Percentiles rank a stretch among this genome's conserved stretches.
phyloP scores from a whole-genome alignment of 2,329 filamentous ascomycete species.

The Pyrenochaeta sp. region DNA sequence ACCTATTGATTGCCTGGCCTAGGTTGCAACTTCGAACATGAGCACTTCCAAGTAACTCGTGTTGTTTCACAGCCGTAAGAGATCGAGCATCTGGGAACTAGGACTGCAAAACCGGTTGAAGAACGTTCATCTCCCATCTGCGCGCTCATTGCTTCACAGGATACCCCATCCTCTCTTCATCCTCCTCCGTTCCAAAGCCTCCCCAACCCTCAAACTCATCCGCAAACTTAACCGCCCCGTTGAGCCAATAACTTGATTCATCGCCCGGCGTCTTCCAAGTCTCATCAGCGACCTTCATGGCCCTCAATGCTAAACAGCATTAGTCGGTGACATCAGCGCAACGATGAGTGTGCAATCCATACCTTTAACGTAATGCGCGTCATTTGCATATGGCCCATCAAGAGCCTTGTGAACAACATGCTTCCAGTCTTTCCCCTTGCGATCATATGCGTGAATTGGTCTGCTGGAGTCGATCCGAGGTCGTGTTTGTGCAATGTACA shows the following conservation, averaged over 20 bases:
- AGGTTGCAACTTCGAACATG: not conserved
- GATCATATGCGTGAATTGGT: slow-evolving; percentile 65
- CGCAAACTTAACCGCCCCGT: slow-evolving; percentile 74
- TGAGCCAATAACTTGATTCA: slow-evolving; percentile 69
- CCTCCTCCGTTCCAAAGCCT: slow-evolving; percentile 50
- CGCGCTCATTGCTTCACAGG: slow-evolving; percentile 9
- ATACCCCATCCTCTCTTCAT: slow-evolving; percentile 35
- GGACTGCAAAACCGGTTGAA: not conserved
- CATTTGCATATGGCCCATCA: slow-evolving; percentile 70
- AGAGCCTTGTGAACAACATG: slow-evolving; percentile 77
- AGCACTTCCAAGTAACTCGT: not conserved
- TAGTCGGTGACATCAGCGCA: slow-evolving; percentile 12
- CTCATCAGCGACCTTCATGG: slow-evolving; percentile 75
- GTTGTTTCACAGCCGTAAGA: not conserved
- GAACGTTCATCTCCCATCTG: not conserved
- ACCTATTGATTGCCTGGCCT: not conserved
- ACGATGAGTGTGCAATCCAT: slow-evolving; percentile 15
- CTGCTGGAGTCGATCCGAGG: slow-evolving; percentile 75
- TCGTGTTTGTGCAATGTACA: slow-evolving; percentile 79
- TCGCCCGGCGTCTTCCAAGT: slow-evolving; percentile 71
- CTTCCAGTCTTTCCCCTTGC: slow-evolving; percentile 76
- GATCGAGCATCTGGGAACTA: not conserved
- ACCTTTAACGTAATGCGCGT: slow-evolving; percentile 89
- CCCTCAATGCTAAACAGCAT: slow-evolving; percentile 66
- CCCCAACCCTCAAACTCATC: slow-evolving; percentile 78